Evolutionary conservation across 805 yeast species (phyloP).

Genomic region (Candida taoyuanica): DNA sequence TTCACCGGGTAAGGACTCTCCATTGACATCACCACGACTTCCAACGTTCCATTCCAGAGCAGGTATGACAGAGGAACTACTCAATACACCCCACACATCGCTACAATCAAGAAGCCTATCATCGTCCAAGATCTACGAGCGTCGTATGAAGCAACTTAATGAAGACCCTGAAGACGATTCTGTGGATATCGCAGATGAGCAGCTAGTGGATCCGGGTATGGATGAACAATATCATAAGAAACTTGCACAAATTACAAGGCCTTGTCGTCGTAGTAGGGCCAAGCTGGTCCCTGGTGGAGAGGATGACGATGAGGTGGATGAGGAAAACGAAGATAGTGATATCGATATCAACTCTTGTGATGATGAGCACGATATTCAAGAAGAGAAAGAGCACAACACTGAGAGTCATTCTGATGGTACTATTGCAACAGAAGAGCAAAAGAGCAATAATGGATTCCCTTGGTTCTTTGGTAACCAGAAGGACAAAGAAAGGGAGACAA

Average conservation of each 20-base stretch:
- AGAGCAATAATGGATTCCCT: background rate
- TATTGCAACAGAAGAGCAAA: background rate
- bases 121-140: conserved; percentile 21
- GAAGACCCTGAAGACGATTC: conserved; percentile 9
- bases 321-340: conserved; percentile 7
- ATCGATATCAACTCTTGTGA: background rate
- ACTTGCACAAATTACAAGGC: conserved; percentile 15
- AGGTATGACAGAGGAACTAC: background rate
- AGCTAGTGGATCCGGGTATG: conserved; percentile 1
- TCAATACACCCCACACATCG: background rate
- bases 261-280: conserved; percentile 6
- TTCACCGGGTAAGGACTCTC: too few relatives aligned
- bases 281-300: conserved; percentile 16
- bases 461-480: background rate
- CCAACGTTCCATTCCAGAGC: conserved; percentile 20
- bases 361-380: conserved; percentile 13
- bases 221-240: conserved; percentile 16
- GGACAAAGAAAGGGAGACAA: conserved; percentile 2
- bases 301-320: conserved; percentile 19
- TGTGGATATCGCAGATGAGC: conserved; percentile 9
- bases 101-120: conserved; percentile 7
- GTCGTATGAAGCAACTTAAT: conserved; percentile 20
- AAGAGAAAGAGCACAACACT: conserved; percentile 4
- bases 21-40: conserved; percentile 11
- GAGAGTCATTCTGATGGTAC: conserved; percentile 11